Evolutionary conservation across 495 filamentous ascomycete species (phyloP).

Genomic region (Neurospora discreta): DNA sequence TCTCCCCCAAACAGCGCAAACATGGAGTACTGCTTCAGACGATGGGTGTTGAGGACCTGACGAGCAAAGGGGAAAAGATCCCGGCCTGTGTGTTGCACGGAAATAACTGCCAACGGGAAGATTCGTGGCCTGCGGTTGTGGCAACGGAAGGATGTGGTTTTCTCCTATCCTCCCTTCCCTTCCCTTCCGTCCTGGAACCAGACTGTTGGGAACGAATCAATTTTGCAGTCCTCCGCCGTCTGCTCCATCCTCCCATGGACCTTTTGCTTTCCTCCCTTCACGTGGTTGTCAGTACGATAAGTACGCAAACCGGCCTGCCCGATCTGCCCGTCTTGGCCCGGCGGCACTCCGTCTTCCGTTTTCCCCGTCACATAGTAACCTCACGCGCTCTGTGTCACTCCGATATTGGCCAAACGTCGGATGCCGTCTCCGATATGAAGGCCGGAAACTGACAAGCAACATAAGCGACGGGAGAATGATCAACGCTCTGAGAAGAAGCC

Average conservation of each 20-base stretch:
- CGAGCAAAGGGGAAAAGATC: neutral
- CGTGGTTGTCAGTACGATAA: neutral
- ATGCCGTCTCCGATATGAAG: neutral
- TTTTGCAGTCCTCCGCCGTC: neutral
- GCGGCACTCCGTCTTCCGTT: neutral
- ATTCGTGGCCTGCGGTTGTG: neutral
- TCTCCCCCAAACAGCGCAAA: neutral
- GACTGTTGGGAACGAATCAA: slow-evolving; percentile 7
- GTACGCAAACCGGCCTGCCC: neutral
- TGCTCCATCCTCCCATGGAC: neutral
- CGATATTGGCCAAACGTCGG: neutral
- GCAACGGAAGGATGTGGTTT: neutral
- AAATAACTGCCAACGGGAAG: neutral
- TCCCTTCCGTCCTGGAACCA: slow-evolving; percentile 2
- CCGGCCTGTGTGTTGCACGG: neutral
- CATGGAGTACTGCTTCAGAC: neutral
- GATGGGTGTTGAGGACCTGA: too few species aligned
- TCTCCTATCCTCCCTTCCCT: neutral
- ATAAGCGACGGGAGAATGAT: neutral
- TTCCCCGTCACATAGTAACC: neutral
- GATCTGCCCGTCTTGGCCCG: neutral
- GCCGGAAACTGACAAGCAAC: neutral
- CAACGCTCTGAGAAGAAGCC: neutral
- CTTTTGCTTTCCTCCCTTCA: neutral
- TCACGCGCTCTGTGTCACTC: neutral